phyloP scores from a whole-genome alignment of 306 rosid genomes.

The Alnus rubra region DNA sequence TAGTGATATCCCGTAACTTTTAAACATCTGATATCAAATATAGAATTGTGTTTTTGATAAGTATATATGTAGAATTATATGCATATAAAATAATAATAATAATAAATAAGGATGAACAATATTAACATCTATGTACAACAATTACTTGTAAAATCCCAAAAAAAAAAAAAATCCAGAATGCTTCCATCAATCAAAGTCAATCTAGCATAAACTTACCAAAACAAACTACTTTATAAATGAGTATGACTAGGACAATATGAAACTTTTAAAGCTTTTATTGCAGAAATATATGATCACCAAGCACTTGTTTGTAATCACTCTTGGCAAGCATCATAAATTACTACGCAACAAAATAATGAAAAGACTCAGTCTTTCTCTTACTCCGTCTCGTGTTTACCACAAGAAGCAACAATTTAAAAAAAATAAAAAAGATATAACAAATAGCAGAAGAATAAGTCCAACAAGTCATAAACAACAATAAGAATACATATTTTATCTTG shows the following conservation, averaged over 20 bases:
- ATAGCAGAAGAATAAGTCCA: conserved; percentile 10
- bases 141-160: neutral
- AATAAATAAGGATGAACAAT: neutral
- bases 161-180: neutral
- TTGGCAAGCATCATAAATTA: neutral
- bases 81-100: neutral
- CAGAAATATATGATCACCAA: neutral
- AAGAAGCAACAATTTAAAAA: conserved; percentile 8
- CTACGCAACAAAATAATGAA: neutral
- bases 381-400: neutral
- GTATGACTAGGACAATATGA: neutral
- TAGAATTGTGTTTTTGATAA: no score
- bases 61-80: neutral
- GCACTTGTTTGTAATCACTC: no score
- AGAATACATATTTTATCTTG: neutral
- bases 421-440: neutral
- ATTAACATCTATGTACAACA: neutral
- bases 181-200: neutral
- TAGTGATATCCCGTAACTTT: conserved; percentile 7
- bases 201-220: neutral
- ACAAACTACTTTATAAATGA: neutral
- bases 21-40: conserved; percentile 8
- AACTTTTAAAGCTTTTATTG: neutral
- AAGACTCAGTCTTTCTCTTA: conserved; percentile 3
- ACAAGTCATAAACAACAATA: neutral